Conservation (phyloP, 2,329 filamentous ascomycete genomes). For the Nothophoma quercina region DNA sequence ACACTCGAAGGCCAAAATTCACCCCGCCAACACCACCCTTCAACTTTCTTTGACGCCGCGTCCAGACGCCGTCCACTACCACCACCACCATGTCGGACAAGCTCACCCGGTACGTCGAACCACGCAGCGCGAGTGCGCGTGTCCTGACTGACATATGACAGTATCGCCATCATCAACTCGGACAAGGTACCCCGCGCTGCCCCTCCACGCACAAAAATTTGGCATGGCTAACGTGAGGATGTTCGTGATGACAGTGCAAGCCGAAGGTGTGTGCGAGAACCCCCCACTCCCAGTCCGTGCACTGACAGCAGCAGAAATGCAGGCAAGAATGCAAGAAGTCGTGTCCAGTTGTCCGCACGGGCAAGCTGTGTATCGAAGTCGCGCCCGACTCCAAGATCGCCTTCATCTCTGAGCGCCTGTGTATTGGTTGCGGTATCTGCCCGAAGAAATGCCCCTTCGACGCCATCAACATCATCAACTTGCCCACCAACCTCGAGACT, state of each 20-base stretch:
- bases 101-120: slow-evolving; percentile 80
- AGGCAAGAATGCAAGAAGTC: slow-evolving; percentile 99
- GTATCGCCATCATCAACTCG: slow-evolving; percentile 98
- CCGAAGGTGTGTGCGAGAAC: slow-evolving; percentile 70
- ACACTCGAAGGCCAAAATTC: slow-evolving; percentile 29
- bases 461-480: slow-evolving; percentile 99
- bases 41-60: slow-evolving; percentile 17
- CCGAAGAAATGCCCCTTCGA: slow-evolving; percentile 99
- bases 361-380: slow-evolving; percentile 98
- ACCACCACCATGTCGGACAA: slow-evolving; percentile 78
- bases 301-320: slow-evolving; percentile 76
- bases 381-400: slow-evolving; percentile 87
- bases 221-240: slow-evolving; percentile 43
- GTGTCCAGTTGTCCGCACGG: slow-evolving; percentile 94
- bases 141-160: slow-evolving; percentile 29
- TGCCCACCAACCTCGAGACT: slow-evolving; percentile 98
- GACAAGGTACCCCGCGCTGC: slow-evolving; percentile 78
- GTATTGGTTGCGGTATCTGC: slow-evolving; percentile 99
- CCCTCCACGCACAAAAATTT: slow-evolving; percentile 49
- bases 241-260: slow-evolving; percentile 74
- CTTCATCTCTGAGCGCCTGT: slow-evolving; percentile 95
- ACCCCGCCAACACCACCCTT: slow-evolving; percentile 25
- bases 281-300: slow-evolving; percentile 26
- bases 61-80: slow-evolving; percentile 19
- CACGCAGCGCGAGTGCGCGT: background rate